phyloP scores from a whole-genome alignment of 2,329 filamentous ascomycete genomes.

The Alternaria conjuncta region DNA sequence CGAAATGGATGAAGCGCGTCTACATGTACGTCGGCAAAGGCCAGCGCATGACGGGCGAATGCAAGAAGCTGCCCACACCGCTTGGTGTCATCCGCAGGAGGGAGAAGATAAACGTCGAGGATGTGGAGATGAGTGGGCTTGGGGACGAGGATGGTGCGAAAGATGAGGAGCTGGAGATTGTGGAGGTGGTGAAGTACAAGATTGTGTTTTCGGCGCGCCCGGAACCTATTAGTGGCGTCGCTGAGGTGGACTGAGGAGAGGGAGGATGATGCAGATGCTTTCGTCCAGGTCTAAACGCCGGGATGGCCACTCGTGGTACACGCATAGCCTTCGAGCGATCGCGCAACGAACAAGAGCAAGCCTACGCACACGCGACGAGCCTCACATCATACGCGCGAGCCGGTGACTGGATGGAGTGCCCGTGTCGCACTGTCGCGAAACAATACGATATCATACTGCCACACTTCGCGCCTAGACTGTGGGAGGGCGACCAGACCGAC shows the following conservation, averaged over 20 bases:
- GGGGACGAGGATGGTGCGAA: conserved; percentile 14
- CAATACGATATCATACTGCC: neutral
- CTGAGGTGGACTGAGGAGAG: conserved; percentile 16
- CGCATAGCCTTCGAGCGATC: neutral
- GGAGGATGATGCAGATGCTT: neutral
- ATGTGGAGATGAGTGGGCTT: conserved; percentile 34
- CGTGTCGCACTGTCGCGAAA: neutral
- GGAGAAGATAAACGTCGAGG: conserved; percentile 36
- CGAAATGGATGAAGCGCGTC: conserved; percentile 87
- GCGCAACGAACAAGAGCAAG: neutral
- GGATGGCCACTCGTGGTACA: neutral
- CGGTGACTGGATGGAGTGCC: neutral
- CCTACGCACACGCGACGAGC: neutral
- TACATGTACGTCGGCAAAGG: conserved; percentile 88
- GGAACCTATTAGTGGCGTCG: conserved; percentile 70
- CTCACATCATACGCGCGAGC: neutral
- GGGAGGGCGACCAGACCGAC: neutral
- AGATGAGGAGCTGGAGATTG: conserved; percentile 72
- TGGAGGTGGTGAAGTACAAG: conserved; percentile 87
- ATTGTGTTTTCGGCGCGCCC: conserved; percentile 83
- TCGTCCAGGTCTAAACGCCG: neutral
- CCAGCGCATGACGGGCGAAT: conserved; percentile 86
- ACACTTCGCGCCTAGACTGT: neutral
- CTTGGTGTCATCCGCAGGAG: conserved; percentile 73
- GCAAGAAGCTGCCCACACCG: conserved; percentile 82